phyloP scores from a whole-genome alignment of 495 filamentous ascomycete species.

The Penicillium lividum region DNA sequence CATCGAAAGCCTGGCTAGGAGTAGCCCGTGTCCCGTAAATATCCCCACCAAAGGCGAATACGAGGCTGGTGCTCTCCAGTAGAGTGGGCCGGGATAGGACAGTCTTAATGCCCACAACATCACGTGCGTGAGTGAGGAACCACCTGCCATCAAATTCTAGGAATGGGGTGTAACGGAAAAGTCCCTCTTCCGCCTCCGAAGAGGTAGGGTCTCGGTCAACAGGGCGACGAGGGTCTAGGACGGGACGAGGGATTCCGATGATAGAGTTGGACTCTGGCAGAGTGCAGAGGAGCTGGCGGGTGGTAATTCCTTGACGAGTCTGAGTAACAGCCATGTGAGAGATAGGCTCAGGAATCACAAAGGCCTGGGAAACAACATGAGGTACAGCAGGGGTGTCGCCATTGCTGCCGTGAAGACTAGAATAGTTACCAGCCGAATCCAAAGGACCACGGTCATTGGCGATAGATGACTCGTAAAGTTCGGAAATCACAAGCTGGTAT shows the following conservation, averaged over 20 bases:
- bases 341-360: slow-evolving; percentile 73
- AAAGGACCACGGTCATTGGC: slow-evolving; percentile 86
- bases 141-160: slow-evolving; percentile 84
- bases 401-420: slow-evolving; percentile 57
- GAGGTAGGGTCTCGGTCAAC: slow-evolving; percentile 80
- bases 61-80: slow-evolving; percentile 90
- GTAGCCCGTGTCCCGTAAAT: slow-evolving; percentile 82
- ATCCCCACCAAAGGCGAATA: slow-evolving; percentile 86
- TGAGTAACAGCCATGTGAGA: slow-evolving; percentile 79
- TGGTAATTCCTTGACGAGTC: slow-evolving; percentile 91
- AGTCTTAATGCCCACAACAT: slow-evolving; percentile 72
- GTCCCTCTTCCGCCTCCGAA: slow-evolving; percentile 78
- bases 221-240: slow-evolving; percentile 86
- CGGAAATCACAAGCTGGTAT: slow-evolving; percentile 83
- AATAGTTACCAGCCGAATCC: slow-evolving; percentile 66
- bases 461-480: slow-evolving; percentile 82
- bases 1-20: slow-evolving; percentile 86
- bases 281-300: slow-evolving; percentile 75
- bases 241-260: slow-evolving; percentile 71
- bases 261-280: slow-evolving; percentile 71
- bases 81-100: slow-evolving; percentile 72
- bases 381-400: slow-evolving; percentile 53
- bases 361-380: slow-evolving; percentile 75
- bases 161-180: slow-evolving; percentile 70
- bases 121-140: slow-evolving; percentile 77